phyloP scores from a whole-genome alignment of 805 yeast species.

The Saturnispora galanensis region DNA sequence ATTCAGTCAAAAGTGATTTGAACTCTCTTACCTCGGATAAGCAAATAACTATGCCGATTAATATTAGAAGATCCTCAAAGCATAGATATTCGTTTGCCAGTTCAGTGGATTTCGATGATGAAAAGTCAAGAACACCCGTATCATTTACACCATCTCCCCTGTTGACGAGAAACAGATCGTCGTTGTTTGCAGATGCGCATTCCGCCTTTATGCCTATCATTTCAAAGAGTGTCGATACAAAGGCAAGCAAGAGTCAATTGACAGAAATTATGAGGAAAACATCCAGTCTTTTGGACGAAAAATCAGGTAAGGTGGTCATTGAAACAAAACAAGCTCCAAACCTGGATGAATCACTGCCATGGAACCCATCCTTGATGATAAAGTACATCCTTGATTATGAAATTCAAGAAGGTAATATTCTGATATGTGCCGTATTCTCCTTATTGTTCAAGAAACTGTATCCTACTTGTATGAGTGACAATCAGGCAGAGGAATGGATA shows the following conservation, averaged over 20 bases:
- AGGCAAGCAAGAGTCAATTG: conserved; percentile 20
- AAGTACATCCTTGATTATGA: conserved; percentile 45
- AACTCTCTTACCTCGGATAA: background rate
- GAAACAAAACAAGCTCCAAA: background rate
- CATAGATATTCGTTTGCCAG: conserved; percentile 25
- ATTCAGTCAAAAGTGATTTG: background rate
- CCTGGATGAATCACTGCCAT: conserved; percentile 31
- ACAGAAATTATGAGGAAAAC: conserved; percentile 19
- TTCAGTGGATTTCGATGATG: conserved; percentile 28
- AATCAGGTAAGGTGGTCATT: background rate
- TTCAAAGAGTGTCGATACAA: conserved; percentile 10
- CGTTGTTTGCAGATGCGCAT: conserved; percentile 7
- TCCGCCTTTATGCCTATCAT: conserved; percentile 10
- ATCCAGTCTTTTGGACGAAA: conserved; percentile 6
- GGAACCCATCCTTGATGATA: conserved; percentile 46
- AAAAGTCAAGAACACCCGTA: conserved; percentile 21
- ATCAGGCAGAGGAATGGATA: conserved; percentile 45
- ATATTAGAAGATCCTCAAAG: conserved; percentile 10
- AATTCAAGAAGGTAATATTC: conserved; percentile 51
- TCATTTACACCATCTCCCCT: conserved; percentile 14
- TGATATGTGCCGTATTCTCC: conserved; percentile 49
- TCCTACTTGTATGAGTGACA: conserved; percentile 22
- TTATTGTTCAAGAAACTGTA: conserved; percentile 40
- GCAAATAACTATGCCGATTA: conserved; percentile 13
- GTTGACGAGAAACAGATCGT: conserved; percentile 8